phyloP scores from a whole-genome alignment of 2,329 filamentous ascomycete species.

The Colletotrichum sp. region DNA sequence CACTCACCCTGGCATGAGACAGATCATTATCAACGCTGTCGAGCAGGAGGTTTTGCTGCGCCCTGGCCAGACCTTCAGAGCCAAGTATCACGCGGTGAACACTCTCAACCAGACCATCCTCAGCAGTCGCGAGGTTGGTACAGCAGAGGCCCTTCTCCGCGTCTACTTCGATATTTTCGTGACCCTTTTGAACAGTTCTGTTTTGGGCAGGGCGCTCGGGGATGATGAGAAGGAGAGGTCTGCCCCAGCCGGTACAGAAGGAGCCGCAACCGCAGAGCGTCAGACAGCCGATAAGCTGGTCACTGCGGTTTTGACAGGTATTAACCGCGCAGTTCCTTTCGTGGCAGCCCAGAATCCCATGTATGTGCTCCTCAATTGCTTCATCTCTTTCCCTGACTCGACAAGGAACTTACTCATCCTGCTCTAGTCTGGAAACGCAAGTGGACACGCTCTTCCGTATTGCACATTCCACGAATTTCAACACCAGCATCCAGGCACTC shows the following conservation, averaged over 20 bases:
- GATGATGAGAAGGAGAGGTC: background rate
- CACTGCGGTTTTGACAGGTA: constrained; percentile 88
- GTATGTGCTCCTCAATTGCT: constrained; percentile 48
- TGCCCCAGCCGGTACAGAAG: constrained; percentile 12
- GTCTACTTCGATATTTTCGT: constrained; percentile 95
- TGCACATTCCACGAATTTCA: constrained; percentile 98
- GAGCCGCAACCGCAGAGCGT: constrained; percentile 46
- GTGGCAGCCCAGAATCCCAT: constrained; percentile 78
- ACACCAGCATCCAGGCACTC: constrained; percentile 94
- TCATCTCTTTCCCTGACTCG: constrained; percentile 21
- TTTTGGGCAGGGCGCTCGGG: background rate
- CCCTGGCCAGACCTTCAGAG: constrained; percentile 84
- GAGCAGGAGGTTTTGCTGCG: constrained; percentile 89
- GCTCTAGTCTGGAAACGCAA: constrained; percentile 76
- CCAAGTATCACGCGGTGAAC: constrained; percentile 95
- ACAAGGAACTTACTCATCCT: background rate
- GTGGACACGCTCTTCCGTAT: constrained; percentile 94
- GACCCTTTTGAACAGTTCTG: constrained; percentile 68
- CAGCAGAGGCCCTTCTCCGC: constrained; percentile 81
- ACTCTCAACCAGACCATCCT: constrained; percentile 97
- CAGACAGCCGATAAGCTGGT: constrained; percentile 90
- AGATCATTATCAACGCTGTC: constrained; percentile 80
- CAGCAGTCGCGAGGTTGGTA: constrained; percentile 79
- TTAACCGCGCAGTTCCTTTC: constrained; percentile 96
- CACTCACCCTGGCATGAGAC: constrained; percentile 92